Evolutionary conservation across 176 grass and related monocot genomes (phyloP).

Genomic region (Secale cereale): DNA sequence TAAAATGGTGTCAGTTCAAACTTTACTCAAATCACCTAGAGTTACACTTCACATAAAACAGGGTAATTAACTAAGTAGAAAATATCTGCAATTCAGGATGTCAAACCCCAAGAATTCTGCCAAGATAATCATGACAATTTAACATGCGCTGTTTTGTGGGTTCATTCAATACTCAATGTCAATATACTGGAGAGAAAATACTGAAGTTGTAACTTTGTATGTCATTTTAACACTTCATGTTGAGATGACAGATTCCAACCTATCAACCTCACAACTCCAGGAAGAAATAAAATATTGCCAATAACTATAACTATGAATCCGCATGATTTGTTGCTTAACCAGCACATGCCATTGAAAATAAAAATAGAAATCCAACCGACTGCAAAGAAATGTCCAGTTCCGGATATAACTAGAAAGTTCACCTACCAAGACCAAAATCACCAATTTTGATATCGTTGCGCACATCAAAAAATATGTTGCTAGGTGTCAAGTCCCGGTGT

Average conservation of each 20-base stretch:
- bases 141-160: not conserved
- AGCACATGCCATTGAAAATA: not conserved
- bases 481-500: conserved; percentile 93
- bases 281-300: conserved; percentile 15
- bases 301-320: not conserved
- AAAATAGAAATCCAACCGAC: conserved; percentile 14
- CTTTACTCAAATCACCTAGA: conserved; percentile 17
- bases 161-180: not conserved
- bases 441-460: conserved; percentile 91
- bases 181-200: conserved; percentile 1
- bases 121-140: not conserved
- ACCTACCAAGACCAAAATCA: conserved; percentile 54
- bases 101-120: conserved; percentile 7
- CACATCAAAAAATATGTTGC: conserved; percentile 98
- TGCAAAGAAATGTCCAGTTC: conserved; percentile 20
- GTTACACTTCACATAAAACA: conserved; percentile 13
- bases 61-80: conserved; percentile 6
- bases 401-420: conserved; percentile 11
- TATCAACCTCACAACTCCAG: not conserved
- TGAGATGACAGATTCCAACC: not conserved
- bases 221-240: not conserved
- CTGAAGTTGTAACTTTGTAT: not conserved
- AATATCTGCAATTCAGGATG: conserved; percentile 10
- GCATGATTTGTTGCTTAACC: not conserved
- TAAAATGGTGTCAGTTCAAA: conserved; percentile 23